Base-by-base conservation (phyloP, 352 stramenopile species). In the Phytophthora podocarpi region DNA sequence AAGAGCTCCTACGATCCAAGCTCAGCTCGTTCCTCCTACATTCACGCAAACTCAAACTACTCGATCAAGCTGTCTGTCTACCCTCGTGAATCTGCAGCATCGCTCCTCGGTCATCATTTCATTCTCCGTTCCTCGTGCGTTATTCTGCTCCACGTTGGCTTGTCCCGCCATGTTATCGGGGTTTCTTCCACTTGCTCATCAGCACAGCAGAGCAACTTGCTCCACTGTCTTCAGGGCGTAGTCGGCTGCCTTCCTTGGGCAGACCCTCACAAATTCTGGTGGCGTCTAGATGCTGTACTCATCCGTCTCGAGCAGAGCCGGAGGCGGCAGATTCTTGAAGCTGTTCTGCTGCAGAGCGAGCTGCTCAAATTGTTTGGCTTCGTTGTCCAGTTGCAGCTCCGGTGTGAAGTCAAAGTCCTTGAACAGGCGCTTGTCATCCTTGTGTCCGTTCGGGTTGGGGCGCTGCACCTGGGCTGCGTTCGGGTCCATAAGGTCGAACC, bases 351-450 rank as follows among this genome's bases (percentile, higher is more conserved):
- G 74, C 26, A 95, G 67, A 41, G 85, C 82, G 11, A 95, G 80
- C 59, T 93, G 85, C 67, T 95, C 85, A 59, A 91, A 95, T 68
- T 93, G 79, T 64, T 92, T 91, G 7, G 85, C 85, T 48, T 95
- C 85, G 32, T 77, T 83, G 64, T 95, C 85, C 34, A 95, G 51
- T 41, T 82, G 74, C n/a, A 93, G 61, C 48, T 95, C 85, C 7
- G 85, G 85, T 52, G 84, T 91, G 41, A 95, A 95, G 62, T 95
- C 85, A 24, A 95, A 95, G 69, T 93, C 85, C 65, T 93, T 79
- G 55, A 95, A 95, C 41, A 95, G 64, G 40, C 82, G 82, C 54
- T 79, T 78, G 48, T 95, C 85, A 51, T 90, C 77, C 49, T 89
- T 86, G 53, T 84, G 74, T 39, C 76, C 77, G 46, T 68, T 84